Evolutionary conservation across 2,329 filamentous ascomycete genomes (phyloP).

Genomic region (Fusarium tanahbumbuense): DNA sequence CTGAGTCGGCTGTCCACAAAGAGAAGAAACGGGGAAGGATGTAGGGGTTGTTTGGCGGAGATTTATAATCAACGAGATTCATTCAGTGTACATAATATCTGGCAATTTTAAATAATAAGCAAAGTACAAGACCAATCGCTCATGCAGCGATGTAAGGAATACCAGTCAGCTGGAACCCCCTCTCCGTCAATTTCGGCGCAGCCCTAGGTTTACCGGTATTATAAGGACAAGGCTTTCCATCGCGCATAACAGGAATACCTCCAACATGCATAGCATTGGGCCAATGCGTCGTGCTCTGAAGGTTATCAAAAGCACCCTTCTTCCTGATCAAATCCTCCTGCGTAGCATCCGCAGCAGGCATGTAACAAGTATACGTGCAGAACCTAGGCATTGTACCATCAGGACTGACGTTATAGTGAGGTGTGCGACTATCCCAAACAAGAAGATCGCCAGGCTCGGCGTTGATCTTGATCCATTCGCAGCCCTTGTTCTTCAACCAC

Average conservation of each 20-base stretch:
- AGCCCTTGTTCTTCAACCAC: constrained; percentile 21
- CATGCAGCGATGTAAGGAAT: constrained; percentile 11
- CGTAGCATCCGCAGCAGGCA: constrained; percentile 11
- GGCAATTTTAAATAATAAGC: too few species aligned
- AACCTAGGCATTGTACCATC: neutral
- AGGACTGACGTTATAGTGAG: constrained; percentile 22
- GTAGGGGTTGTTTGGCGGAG: too few species aligned
- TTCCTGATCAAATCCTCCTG: constrained; percentile 17
- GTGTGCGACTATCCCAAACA: constrained; percentile 17
- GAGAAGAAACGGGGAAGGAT: too few species aligned
- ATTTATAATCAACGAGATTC: too few species aligned
- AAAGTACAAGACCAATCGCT: neutral
- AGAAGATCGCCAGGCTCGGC: constrained; percentile 4
- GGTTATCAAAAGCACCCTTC: constrained; percentile 14
- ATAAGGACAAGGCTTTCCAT: constrained; percentile 20
- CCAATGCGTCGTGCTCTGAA: constrained; percentile 12
- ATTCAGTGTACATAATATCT: too few species aligned
- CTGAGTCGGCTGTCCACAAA: too few species aligned
- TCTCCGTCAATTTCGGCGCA: neutral
- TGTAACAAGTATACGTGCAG: constrained; percentile 21
- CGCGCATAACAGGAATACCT: constrained; percentile 4
- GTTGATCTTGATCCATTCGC: constrained; percentile 16
- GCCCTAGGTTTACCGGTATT: constrained; percentile 6
- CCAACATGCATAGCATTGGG: constrained; percentile 25
- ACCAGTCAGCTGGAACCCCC: constrained; percentile 1